Base-by-base conservation (phyloP, 345 rosid genomes). In the Pistacia integerrima region DNA sequence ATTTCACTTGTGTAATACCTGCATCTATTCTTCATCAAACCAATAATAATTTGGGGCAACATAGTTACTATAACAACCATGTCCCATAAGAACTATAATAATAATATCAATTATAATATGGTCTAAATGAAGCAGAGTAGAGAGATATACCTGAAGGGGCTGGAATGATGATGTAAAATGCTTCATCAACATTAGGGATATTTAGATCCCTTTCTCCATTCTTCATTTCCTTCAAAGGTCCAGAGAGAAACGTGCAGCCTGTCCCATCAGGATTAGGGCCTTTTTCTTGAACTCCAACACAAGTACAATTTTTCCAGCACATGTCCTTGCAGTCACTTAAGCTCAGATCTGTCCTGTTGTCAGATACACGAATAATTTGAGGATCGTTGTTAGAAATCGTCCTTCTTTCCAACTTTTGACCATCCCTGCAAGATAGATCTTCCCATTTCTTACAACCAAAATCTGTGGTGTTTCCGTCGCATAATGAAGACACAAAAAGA, bases 281-380 rank as follows among this genome's bases (percentile, higher is more conserved):
- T 0, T 1, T 3, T 10, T 13, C 51, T 67, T 3, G 14, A 48
- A 51, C 51, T 44, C 55, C 70, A 46, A 67, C 25, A 46, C 55
- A 67, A 7, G 2, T n/a, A 20, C 70, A 67, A 33, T 67, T 46
- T 20, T 67, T 67, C 70, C 70, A 67, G 55, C 55, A 67, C 17
- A 67, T n/a, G 52, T 67, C 70, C 70, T 67, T 18, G 70, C 70
- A 67, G 25, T 67, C 70, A 67, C 70, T 48, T 8, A 46, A 20
- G 17, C 56, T 67, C 11, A 67, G 2, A 44, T 8, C 0, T 11
- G 10, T 25, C 25, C 25, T 25, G 25, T 25, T 25, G 25, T 25
- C 25, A 25, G 0, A 25, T 25, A 25, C 25, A 25, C 25, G 25
- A 25, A 25, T 25, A 25, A 25, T 25, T 25, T 25, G 25, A 25